Evolutionary conservation across 495 filamentous ascomycete species (phyloP).

Genomic region (Penicillium chermesinum): DNA sequence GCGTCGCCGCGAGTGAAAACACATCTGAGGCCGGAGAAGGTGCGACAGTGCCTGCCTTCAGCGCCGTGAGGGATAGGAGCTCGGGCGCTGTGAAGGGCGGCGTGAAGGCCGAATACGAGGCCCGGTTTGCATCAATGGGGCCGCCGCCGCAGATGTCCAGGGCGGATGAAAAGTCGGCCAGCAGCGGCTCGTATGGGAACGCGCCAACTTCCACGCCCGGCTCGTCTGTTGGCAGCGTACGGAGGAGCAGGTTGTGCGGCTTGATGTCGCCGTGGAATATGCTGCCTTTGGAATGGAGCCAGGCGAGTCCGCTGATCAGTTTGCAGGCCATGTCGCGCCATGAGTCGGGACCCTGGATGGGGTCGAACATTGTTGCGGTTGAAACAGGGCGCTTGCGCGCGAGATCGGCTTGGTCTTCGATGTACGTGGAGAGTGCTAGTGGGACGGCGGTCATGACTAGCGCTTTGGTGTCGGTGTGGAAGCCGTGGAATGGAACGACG

Average conservation of each 20-base stretch:
- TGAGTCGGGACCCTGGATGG: constrained; percentile 36
- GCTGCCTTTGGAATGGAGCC: constrained; percentile 41
- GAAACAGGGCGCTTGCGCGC: constrained; percentile 27
- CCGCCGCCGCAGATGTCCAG: constrained; percentile 23
- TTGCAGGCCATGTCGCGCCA: constrained; percentile 45
- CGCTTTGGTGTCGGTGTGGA: constrained; percentile 40
- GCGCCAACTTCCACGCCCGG: constrained; percentile 7
- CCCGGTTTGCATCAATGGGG: constrained; percentile 12
- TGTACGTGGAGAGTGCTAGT: constrained; percentile 44
- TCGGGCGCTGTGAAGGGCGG: constrained; percentile 57
- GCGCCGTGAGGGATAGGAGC: constrained; percentile 37
- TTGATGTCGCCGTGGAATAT: constrained; percentile 47
- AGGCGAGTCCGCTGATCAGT: constrained; percentile 46
- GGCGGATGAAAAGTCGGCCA: constrained; percentile 59
- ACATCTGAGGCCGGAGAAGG: constrained; percentile 23
- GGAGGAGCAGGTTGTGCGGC: constrained; percentile 40
- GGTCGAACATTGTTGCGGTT: constrained; percentile 48
- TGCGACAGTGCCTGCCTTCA: constrained; percentile 19
- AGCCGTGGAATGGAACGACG: constrained; percentile 54
- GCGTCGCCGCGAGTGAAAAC: constrained; percentile 53
- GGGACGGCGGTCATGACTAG: constrained; percentile 53
- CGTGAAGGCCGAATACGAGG: constrained; percentile 46
- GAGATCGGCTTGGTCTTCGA: constrained; percentile 32
- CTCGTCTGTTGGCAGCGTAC: constrained; percentile 11
- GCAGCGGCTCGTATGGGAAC: constrained; percentile 42